Evolutionary conservation across 139 green algal species (phyloP), one percentile per base, ranked within the genome.

Genomic region (Coelastrella sp.): DNA sequence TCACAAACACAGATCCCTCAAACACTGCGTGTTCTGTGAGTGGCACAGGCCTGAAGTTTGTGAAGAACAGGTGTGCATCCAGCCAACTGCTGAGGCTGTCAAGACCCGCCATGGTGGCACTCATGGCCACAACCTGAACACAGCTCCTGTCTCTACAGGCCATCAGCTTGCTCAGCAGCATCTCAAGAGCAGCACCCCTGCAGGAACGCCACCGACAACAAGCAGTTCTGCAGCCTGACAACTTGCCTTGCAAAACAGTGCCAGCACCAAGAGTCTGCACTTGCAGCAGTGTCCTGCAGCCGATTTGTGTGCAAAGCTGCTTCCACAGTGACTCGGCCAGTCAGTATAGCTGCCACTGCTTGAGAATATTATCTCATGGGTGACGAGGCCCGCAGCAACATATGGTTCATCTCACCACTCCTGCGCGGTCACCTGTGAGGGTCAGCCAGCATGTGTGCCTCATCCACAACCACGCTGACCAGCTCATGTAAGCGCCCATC

Each of bases 141-240:
- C 4, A 64, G 58, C 85, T 83, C 54, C 13, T 32, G 57, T n/a
- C 22, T 32, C 23, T 32, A 73, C 85, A 90, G 4, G 87, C 78
- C 23, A 95, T 79, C 80, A 99, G 93, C 94, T 99, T 99, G 74
- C 97, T 98, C n/a, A 99, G 95, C 92, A 99, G 94, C n/a, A 99
- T 95, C 94, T 99, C 98, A 85, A 99, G 94, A 78, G 97, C 77
- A 14, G 66, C 78, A 58, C 78, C 77, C 78, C 77, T 91, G 87
- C 64, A 59, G 61, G 17, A 60, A 5, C 17, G 1, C 32, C 32
- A 47, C 32, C 32, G 32, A 47, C 32, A 47, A 47, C 0, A 0
- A 47, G 32, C 32, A 47, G 32, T 47, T 47, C 32, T 47, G 32
- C 32, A 47, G 32, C 32, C 32, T 47, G 32, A 47, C 32, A 47